Evolutionary conservation across 2,329 filamentous ascomycete genomes (phyloP).

Genomic region (Seiridium unicorne): DNA sequence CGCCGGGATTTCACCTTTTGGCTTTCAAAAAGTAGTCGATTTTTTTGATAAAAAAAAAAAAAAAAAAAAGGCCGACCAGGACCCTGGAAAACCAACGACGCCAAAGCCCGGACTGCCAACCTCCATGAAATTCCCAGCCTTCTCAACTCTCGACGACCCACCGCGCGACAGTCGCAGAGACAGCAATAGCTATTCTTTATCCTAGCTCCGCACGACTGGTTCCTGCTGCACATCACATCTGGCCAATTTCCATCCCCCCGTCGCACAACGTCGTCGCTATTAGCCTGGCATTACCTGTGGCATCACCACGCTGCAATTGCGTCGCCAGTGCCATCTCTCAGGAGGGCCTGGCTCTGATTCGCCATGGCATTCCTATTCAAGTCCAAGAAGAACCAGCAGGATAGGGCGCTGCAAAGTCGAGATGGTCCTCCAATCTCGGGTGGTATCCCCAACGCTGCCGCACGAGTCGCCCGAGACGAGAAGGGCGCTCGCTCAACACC

Average conservation of each 20-base stretch:
- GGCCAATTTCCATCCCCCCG: neutral
- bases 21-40: neutral
- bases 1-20: neutral
- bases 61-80: neutral
- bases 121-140: slow-evolving; percentile 24
- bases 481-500: slow-evolving; percentile 67
- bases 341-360: slow-evolving; percentile 35
- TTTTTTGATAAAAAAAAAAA: neutral
- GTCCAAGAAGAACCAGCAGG: slow-evolving; percentile 74
- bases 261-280: slow-evolving; percentile 1
- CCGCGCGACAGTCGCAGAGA: slow-evolving; percentile 7
- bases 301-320: slow-evolving; percentile 6
- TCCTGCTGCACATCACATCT: slow-evolving; percentile 6
- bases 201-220: neutral
- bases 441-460: slow-evolving; percentile 47
- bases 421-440: slow-evolving; percentile 48
- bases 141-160: slow-evolving; percentile 15
- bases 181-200: slow-evolving; percentile 12
- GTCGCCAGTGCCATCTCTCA: slow-evolving; percentile 28
- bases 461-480: slow-evolving; percentile 52
- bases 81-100: neutral
- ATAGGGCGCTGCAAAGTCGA: slow-evolving; percentile 55
- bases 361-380: slow-evolving; percentile 82
- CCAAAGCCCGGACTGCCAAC: slow-evolving; percentile 12
- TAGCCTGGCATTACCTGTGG: slow-evolving; percentile 6